Base-by-base conservation (phyloP, 2,329 filamentous ascomycete genomes). In the Elsinoe arachidis region DNA sequence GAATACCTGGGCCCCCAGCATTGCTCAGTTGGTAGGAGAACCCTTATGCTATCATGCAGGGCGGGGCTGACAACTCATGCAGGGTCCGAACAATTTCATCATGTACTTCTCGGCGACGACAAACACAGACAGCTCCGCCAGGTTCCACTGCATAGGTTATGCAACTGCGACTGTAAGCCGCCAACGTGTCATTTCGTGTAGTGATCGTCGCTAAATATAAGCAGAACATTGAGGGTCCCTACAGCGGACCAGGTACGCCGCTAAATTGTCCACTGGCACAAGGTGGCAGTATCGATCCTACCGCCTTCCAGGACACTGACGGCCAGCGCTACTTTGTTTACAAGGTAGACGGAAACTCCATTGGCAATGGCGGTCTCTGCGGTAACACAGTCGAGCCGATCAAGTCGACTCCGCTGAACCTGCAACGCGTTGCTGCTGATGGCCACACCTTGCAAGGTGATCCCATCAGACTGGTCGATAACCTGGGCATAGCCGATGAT, bases 1-100 rank as follows among this genome's bases (percentile, higher is more conserved):
- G 3, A 75, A 81, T 57, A 79, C 78, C 23, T 86, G 82, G 81
- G 83, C 83, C 0, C 83, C 83, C 9, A 82, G 85, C 64, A 79
- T 86, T 5, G 72, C 76, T 11, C 69, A 68, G 56, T 68, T 82
- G 30, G 66, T 60, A 56, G 56, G 59, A 17, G 33, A 15, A n/a
- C 58, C 41, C 26, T 54, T 12, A 52, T 14, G 9, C 12, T n/a
- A 10, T 1, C 11, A n/a, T 14, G 19, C 11, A 34, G 15, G 10
- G 9, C 15, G 15, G 12, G 41, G 5, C 10, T 43, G 30, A 47
- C 51, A 21, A 17, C 21, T 26, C n/a, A 64, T 44, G 64, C 65
- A 58, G 64, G 63, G 19, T 59, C 57, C 14, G 2, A 56, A 56
- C 39, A 56, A 38, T 12, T 67, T 65, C 57, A 57, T 67, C 55